Conservation (phyloP, 140 eudicot species). For the Oenanthe javanica region DNA sequence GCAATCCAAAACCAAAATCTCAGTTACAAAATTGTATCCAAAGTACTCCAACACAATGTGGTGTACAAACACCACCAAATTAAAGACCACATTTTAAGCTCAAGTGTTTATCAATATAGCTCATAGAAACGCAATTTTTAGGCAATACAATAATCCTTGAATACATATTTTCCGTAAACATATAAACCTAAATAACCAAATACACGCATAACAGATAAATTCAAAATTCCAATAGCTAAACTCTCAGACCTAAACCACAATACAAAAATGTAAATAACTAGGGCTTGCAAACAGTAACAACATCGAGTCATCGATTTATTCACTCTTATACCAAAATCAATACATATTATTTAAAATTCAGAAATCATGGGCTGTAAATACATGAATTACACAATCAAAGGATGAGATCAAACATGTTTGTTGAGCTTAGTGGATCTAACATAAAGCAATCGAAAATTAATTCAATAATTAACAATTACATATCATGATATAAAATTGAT, state of each 20-base stretch:
- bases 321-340: not conserved
- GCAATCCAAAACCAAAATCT: not conserved
- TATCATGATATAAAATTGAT: not conserved
- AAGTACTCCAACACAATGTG: not conserved
- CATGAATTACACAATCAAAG: not conserved
- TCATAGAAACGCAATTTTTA: not conserved
- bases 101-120: not conserved
- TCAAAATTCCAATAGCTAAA: not conserved
- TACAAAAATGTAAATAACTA: not conserved
- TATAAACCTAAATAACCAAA: not conserved
- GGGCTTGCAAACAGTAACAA: not conserved
- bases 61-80: not conserved
- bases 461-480: not conserved
- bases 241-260: not conserved
- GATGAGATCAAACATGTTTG: slow-evolving; percentile 5
- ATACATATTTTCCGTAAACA: not conserved
- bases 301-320: not conserved
- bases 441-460: not conserved
- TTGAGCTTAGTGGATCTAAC: not conserved
- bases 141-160: not conserved
- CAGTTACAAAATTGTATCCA: not conserved
- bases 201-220: not conserved
- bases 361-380: not conserved
- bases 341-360: not conserved
- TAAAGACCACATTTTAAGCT: too few relatives aligned